Percentiles rank a stretch among this genome's conserved stretches.
These are phyloP conservation scores for Gossypium ekmanianum DNA, from an alignment of 345 rosid genomes.

Conservation along the genomic window DNA sequence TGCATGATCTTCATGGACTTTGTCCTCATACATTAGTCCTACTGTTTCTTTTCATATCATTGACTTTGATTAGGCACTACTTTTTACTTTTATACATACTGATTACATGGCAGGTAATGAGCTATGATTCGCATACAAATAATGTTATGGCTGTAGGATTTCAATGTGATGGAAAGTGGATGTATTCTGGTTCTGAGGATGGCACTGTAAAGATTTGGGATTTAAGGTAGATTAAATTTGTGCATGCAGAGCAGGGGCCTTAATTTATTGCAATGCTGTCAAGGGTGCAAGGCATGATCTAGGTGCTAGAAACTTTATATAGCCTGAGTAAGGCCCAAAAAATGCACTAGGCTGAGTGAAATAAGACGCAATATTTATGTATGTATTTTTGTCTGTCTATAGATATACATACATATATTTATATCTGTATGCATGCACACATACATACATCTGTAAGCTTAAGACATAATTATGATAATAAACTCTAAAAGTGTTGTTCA, in stretches of 20 bases:
- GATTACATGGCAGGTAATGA: conserved; percentile 53
- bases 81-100: background rate
- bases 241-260: background rate
- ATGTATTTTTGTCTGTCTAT: background rate
- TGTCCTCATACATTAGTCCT: background rate
- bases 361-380: background rate
- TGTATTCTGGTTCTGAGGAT: conserved; percentile 99
- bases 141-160: conserved; percentile 98
- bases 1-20: background rate
- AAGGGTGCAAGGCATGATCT: background rate
- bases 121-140: conserved; percentile 87
- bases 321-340: background rate
- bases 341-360: background rate
- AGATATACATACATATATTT: background rate
- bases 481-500: background rate
- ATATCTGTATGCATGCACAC: background rate
- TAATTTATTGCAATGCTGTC: background rate
- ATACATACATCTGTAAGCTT: background rate
- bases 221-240: conserved; percentile 48
- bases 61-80: background rate
- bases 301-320: background rate
- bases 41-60: background rate
- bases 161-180: conserved; percentile 96
- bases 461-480: background rate
- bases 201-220: conserved; percentile 98